These are phyloP conservation scores for Maudiozyma bulderi DNA, from an alignment of 805 yeast species.

Conservation along the genomic window DNA sequence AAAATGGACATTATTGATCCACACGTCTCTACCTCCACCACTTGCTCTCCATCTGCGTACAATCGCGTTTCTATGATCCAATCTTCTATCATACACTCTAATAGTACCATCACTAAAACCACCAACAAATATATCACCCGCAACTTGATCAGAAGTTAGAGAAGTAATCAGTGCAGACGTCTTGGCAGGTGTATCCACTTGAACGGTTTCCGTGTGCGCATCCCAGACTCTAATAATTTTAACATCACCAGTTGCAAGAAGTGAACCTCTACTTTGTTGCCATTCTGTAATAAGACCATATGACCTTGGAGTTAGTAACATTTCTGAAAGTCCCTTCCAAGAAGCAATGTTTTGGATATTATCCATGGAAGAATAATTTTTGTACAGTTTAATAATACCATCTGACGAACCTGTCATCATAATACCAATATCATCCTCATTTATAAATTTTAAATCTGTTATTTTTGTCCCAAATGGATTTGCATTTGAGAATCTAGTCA, in stretches of 20 bases:
- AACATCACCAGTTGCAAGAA: constrained; percentile 90
- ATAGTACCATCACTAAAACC: constrained; percentile 89
- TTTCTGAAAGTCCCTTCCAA: constrained; percentile 89
- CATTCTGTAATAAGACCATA: constrained; percentile 85
- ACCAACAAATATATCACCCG: constrained; percentile 81
- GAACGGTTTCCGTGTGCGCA: constrained; percentile 84
- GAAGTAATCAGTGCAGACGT: constrained; percentile 83
- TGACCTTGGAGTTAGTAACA: constrained; percentile 68
- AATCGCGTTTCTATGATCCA: constrained; percentile 78
- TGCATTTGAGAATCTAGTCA: constrained; percentile 68
- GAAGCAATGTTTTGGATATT: constrained; percentile 62
- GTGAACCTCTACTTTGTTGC: constrained; percentile 92
- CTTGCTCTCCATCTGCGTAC: constrained; percentile 68
- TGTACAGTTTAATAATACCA: constrained; percentile 83
- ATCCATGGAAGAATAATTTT: constrained; percentile 53
- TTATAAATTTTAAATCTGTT: constrained; percentile 75
- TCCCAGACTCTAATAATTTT: constrained; percentile 91
- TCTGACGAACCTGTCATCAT: constrained; percentile 85
- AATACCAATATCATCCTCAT: constrained; percentile 87
- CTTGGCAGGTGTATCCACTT: constrained; percentile 82
- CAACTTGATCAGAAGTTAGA: constrained; percentile 88
- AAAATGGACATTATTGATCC: constrained; percentile 78
- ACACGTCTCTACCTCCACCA: constrained; percentile 35
- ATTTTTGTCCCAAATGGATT: constrained; percentile 84
- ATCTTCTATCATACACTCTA: constrained; percentile 82